These are phyloP conservation scores for Russula griseocarnosa DNA, from an alignment of 768 basidiomycete species.

Conservation along the genomic window DNA sequence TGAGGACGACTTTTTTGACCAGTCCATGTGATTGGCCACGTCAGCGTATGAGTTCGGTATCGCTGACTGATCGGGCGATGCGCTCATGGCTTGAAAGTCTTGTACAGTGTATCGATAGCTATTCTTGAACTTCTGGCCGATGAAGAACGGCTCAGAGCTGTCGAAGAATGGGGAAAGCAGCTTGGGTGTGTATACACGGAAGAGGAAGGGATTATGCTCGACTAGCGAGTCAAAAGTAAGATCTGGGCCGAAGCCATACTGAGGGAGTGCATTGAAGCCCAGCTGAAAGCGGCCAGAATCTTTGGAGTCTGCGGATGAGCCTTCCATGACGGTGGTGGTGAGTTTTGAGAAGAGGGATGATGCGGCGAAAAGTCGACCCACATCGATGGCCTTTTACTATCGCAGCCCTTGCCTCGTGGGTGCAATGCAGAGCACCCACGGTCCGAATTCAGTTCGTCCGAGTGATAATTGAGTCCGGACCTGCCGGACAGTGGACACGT, in stretches of 20 bases:
- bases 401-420: conserved; percentile 25
- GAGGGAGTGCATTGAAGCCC: conserved; percentile 47
- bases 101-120: conserved; percentile 33
- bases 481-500: conserved; percentile 19
- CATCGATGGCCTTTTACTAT: conserved; percentile 29
- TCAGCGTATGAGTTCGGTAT: conserved; percentile 50
- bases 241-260: conserved; percentile 67
- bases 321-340: conserved; percentile 19
- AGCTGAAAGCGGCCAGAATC: conserved; percentile 29
- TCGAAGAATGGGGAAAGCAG: conserved; percentile 50
- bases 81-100: conserved; percentile 29
- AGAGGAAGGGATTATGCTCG: conserved; percentile 66
- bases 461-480: neutral
- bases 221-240: conserved; percentile 59
- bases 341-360: conserved; percentile 24
- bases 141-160: conserved; percentile 57
- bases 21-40: conserved; percentile 67
- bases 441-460: conserved; percentile 5
- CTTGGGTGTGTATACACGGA: conserved; percentile 76
- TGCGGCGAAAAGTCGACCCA: conserved; percentile 10
- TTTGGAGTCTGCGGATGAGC: conserved; percentile 24
- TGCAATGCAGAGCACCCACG: conserved; percentile 20
- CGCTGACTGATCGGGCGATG: conserved; percentile 24
- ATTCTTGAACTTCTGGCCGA: conserved; percentile 59
- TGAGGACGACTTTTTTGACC: conserved; percentile 69